Base-by-base conservation (phyloP, 306 rosid genomes). In the Cucurbita moschata region DNA sequence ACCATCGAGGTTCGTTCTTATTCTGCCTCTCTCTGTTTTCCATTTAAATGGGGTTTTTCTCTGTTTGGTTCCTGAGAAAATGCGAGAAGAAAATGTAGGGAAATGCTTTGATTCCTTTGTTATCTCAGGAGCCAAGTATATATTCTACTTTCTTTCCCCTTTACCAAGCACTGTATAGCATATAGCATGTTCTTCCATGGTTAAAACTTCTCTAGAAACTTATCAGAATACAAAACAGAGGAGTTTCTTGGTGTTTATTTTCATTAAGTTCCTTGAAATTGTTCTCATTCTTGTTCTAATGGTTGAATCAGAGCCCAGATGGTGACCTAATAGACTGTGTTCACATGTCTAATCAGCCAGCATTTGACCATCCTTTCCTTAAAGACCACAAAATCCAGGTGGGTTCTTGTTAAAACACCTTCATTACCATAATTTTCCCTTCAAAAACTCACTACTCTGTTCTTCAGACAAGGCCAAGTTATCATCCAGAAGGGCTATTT, bases 281-380 rank as follows among this genome's bases (percentile, higher is more conserved):
- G 73, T 37, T 26, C 60, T 70, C 13, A 70, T 49, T 19, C 64
- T 63, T 52, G 38, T 63, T 62, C 35, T 65, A 51, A 5, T 65
- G 81, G 68, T 67, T 57, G 52, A 72, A 74, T 88, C 97, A 95
- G 99, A 95, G 99, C 65, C 91, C 97, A 81, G 99, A 95, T 82
- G 99, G 99, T 39, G 99, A 95, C 84, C 72, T 78, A 5, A 95
- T 95, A 61, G 99, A 95, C 76, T 95, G 99, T 63, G 85, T 95
- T 72, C 93, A 66, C 71, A 79, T 95, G 70, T 86, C 99, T 66
- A 85, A 88, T 50, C 99, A 95, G 61, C 96, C 97, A 16, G 99
- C 99, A 61, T 91, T 95, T 79, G 99, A 95, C 77, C 99, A 95
- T 73, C 99, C 99, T 71, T 91, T 53, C 73, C 96, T 95, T 78